Percentiles rank a stretch among this genome's conserved stretches.
Conservation (phyloP, 1,139 yeast species). For the Scheffersomyces quercinus region DNA sequence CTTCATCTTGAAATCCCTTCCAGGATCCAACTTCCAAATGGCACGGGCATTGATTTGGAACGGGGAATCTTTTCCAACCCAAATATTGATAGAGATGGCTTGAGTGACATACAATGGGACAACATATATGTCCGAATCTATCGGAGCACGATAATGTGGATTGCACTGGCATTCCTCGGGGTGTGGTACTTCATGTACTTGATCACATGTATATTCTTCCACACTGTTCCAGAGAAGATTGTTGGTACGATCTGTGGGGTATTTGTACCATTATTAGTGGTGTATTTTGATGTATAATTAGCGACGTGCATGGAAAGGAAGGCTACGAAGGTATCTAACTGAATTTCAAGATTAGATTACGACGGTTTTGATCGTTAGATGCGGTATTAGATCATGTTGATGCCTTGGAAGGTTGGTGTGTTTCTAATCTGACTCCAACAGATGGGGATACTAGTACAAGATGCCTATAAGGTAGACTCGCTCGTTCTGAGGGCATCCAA, state of each 20-base stretch:
- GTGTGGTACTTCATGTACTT: slow-evolving; percentile 49
- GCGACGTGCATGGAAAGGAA: neutral
- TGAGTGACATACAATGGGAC: neutral
- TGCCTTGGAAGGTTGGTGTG: too few species aligned
- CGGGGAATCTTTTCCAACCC: neutral
- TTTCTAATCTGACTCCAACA: too few species aligned
- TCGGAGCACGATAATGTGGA: slow-evolving; percentile 2
- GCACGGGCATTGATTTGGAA: neutral
- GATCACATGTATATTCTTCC: slow-evolving; percentile 63
- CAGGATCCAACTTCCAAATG: neutral
- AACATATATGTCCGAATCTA: neutral
- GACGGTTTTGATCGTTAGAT: too few species aligned
- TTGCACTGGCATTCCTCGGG: slow-evolving; percentile 15
- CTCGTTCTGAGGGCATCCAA: too few species aligned
- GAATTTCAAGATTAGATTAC: too few species aligned
- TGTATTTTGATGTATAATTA: neutral
- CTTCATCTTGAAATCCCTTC: neutral
- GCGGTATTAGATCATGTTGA: too few species aligned
- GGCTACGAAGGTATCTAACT: too few species aligned
- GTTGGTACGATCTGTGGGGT: slow-evolving; percentile 53
- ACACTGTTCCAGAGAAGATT: slow-evolving; percentile 56
- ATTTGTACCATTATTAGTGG: slow-evolving; percentile 30
- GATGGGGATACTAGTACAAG: too few species aligned
- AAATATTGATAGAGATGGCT: neutral
- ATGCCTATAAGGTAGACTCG: too few species aligned